These are phyloP conservation scores for Fusarium graminum DNA, from an alignment of 2,329 filamentous ascomycete genomes.

Conservation along the genomic window DNA sequence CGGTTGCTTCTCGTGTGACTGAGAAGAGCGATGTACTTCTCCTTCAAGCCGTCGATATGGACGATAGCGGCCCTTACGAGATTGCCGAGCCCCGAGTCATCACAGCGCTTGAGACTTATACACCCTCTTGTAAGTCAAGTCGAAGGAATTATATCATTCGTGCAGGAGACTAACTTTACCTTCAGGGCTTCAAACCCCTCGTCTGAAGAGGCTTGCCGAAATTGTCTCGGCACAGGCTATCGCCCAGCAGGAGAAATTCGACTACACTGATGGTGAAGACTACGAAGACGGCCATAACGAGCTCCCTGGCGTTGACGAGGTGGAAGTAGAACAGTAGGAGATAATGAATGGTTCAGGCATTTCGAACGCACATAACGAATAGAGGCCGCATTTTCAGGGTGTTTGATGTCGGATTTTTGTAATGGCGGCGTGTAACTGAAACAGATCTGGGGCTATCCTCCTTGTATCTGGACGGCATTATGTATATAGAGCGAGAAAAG, in stretches of 20 bases:
- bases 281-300: slow-evolving; percentile 63
- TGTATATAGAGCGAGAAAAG: slow-evolving; percentile 43
- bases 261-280: slow-evolving; percentile 62
- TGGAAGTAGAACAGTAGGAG: slow-evolving; percentile 50
- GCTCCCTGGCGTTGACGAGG: slow-evolving; percentile 66
- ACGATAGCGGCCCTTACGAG: slow-evolving; percentile 97
- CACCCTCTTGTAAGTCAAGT: slow-evolving; percentile 84
- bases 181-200: slow-evolving; percentile 92
- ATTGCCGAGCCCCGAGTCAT: slow-evolving; percentile 97
- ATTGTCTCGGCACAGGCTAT: slow-evolving; percentile 98
- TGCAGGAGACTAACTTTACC: slow-evolving; percentile 49
- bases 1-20: slow-evolving; percentile 93
- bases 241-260: slow-evolving; percentile 90
- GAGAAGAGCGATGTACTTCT: slow-evolving; percentile 98
- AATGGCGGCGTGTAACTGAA: slow-evolving; percentile 44
- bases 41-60: slow-evolving; percentile 96
- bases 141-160: background rate
- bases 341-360: slow-evolving; percentile 46
- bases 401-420: slow-evolving; percentile 49
- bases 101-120: slow-evolving; percentile 97
- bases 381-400: slow-evolving; percentile 50
- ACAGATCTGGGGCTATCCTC: slow-evolving; percentile 43
- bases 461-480: slow-evolving; percentile 45
- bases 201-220: slow-evolving; percentile 95
- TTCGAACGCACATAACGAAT: slow-evolving; percentile 49